Conservation (phyloP, 495 filamentous ascomycete species). For the Extremus antarcticus region DNA sequence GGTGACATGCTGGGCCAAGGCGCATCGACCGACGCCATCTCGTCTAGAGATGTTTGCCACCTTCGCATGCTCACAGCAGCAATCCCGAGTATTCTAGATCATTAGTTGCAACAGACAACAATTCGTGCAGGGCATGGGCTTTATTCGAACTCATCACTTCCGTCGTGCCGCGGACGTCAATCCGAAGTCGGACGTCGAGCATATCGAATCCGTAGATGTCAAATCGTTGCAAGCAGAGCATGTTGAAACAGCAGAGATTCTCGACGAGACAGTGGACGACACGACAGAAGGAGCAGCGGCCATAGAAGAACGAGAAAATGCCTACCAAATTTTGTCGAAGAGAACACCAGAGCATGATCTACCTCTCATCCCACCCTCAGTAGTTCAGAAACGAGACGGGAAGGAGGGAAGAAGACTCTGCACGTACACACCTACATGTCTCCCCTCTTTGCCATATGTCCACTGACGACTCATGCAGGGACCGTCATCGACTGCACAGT, state of each 20-base stretch:
- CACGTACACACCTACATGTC: slow-evolving; percentile 9
- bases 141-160: no score
- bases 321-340: slow-evolving; percentile 1
- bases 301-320: not conserved
- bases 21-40: no score
- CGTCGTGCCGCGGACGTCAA: not conserved
- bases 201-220: not conserved
- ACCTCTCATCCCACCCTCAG: slow-evolving; percentile 10
- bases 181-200: not conserved
- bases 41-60: no score
- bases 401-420: slow-evolving; percentile 11
- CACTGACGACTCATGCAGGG: slow-evolving; percentile 2
- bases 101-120: no score
- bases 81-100: no score
- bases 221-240: no score
- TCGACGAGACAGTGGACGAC: no score
- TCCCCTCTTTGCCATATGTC: not conserved
- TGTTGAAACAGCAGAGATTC: no score
- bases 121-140: no score
- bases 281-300: no score
- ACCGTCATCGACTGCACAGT: slow-evolving; percentile 10
- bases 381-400: slow-evolving; percentile 5
- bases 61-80: no score
- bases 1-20: no score
- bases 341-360: slow-evolving; percentile 4